These are phyloP conservation scores for Paramecium bursaria DNA, from an alignment of 73 alveolate genomes.

Conservation along the genomic window DNA sequence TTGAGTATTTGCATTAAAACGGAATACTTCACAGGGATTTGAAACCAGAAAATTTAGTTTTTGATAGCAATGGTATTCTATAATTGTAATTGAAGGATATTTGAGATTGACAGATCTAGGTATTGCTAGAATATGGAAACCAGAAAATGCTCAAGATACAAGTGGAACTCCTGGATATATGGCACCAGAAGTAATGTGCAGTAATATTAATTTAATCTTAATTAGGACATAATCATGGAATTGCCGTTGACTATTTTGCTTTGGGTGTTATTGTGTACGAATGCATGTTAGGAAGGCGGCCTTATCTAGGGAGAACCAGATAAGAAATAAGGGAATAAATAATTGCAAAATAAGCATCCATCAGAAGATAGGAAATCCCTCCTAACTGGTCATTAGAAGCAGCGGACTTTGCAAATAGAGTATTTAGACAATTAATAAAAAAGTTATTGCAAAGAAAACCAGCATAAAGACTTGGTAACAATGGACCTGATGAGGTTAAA, in stretches of 20 bases:
- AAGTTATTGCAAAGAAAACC: constrained; percentile 89
- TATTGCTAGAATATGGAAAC: constrained; percentile 86
- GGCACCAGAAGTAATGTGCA: constrained; percentile 86
- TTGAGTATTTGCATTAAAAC: constrained; percentile 93
- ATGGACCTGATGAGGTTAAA: constrained; percentile 92
- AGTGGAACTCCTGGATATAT: constrained; percentile 98
- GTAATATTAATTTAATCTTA: constrained; percentile 70
- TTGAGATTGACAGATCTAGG: constrained; percentile 94
- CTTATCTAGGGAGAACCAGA: constrained; percentile 85
- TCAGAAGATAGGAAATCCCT: constrained; percentile 86
- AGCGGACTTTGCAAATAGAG: constrained; percentile 91
- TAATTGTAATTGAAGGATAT: constrained; percentile 78
- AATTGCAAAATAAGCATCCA: constrained; percentile 83
- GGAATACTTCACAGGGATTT: constrained; percentile 96
- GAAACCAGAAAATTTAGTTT: constrained; percentile 96
- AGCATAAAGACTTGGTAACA: constrained; percentile 87
- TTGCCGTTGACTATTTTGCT: constrained; percentile 95
- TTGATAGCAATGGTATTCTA: constrained; percentile 72
- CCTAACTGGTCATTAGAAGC: constrained; percentile 92
- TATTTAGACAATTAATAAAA: not conserved
- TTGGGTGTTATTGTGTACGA: constrained; percentile 95
- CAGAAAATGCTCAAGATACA: constrained; percentile 93
- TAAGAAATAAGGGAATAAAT: constrained; percentile 85
- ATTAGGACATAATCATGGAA: constrained; percentile 91
- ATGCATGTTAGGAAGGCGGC: constrained; percentile 95